phyloP scores from a whole-genome alignment of 192 early-diverging fungal species.

The Backusella westeae region DNA sequence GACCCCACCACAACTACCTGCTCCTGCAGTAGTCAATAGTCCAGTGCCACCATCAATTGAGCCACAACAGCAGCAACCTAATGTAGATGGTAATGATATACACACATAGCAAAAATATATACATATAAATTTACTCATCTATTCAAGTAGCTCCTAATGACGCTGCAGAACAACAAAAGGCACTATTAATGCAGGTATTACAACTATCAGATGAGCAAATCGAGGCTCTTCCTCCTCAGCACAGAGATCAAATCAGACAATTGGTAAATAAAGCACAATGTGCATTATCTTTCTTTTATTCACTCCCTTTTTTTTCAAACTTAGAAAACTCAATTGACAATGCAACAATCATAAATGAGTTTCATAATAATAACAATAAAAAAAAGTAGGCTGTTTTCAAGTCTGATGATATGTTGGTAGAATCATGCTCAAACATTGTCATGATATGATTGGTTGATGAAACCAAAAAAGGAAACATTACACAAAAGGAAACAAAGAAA shows the following conservation, averaged over 20 bases:
- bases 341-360: conserved; percentile 14
- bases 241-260: conserved; percentile 71
- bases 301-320: not conserved
- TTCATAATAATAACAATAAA: not conserved
- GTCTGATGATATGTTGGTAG: no score
- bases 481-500: not conserved
- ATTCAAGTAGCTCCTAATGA: conserved; percentile 18
- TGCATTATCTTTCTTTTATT: not conserved
- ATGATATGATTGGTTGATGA: no score
- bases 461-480: no score
- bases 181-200: conserved; percentile 76
- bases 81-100: not conserved
- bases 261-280: conserved; percentile 30
- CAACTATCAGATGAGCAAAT: conserved; percentile 83
- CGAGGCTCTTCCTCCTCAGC: conserved; percentile 73
- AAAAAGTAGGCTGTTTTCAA: not conserved
- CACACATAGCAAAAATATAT: not conserved
- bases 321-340: conserved; percentile 24
- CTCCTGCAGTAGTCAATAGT: not conserved
- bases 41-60: not conserved
- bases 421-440: no score
- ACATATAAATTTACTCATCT: not conserved
- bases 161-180: conserved; percentile 62
- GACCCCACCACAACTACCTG: not conserved
- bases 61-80: not conserved